A percentile compares a stretch with the other conserved stretches of the same genome.
Conservation (phyloP, 192 early-diverging fungal genomes). For the Backusella parvicylindrica region DNA sequence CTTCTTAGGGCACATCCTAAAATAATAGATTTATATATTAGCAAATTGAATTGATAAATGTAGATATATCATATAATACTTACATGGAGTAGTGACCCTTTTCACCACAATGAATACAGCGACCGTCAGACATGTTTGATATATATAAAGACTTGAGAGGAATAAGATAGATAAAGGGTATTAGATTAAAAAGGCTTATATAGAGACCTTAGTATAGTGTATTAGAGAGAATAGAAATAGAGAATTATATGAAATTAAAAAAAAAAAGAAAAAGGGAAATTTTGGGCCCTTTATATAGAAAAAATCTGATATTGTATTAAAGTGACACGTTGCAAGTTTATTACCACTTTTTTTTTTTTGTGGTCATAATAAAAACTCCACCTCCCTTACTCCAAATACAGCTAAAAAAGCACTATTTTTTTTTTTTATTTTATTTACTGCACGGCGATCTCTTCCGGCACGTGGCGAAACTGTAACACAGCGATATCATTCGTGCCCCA, state of each 20-base stretch:
- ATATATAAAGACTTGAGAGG: background rate
- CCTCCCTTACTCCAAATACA: background rate
- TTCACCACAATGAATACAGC: constrained; percentile 27
- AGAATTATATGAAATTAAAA: background rate
- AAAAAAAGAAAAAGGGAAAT: background rate
- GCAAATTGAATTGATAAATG: background rate
- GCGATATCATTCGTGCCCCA: constrained; percentile 9
- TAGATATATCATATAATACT: background rate
- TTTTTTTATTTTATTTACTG: background rate
- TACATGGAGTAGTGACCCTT: constrained; percentile 32
- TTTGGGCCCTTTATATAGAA: background rate
- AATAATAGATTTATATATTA: background rate
- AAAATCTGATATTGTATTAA: background rate
- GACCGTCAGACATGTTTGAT: constrained; percentile 25
- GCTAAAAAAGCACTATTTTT: background rate
- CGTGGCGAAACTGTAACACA: constrained; percentile 10
- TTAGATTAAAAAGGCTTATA: background rate
- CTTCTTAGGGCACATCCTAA: constrained; percentile 30
- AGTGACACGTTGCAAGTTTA: background rate
- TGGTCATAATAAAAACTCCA: background rate
- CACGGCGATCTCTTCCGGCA: constrained; percentile 13
- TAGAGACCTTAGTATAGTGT: background rate
- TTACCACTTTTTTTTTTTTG: background rate
- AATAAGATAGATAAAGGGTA: background rate
- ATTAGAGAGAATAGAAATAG: constrained; percentile 1